Percentiles rank a stretch among this genome's conserved stretches.
Conservation (phyloP, 192 early-diverging fungal species). For the Coemansia sp. region DNA sequence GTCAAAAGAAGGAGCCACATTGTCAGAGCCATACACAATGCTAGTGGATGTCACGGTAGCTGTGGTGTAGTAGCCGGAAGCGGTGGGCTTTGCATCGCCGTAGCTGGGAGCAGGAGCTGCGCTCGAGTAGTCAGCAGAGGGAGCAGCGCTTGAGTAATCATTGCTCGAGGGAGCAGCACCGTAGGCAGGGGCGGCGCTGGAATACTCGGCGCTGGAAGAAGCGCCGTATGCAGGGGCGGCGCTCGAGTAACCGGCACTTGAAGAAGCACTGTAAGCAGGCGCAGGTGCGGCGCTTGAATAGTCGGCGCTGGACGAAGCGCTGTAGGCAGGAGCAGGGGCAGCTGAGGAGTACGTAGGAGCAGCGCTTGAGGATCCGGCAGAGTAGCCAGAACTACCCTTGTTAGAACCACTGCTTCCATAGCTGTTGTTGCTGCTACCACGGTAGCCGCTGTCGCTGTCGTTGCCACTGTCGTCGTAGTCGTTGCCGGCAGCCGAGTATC, state of each 20-base stretch:
- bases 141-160: conserved; percentile 2
- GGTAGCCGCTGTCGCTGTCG: not conserved
- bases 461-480: not conserved
- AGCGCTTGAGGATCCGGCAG: not conserved
- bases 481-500: not conserved
- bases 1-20: conserved; percentile 1
- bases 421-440: not conserved
- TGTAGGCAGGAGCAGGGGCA: conserved; percentile 16
- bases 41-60: conserved; percentile 25
- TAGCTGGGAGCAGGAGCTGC: conserved; percentile 11
- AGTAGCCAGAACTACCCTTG: conserved; percentile 10
- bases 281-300: conserved; percentile 1
- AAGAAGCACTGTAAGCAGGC: not conserved
- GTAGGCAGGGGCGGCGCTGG: conserved; percentile 3
- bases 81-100: conserved; percentile 10
- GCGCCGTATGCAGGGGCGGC: conserved; percentile 8
- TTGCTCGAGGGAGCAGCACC: not conserved
- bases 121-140: not conserved
- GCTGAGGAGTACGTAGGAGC: not conserved
- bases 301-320: conserved; percentile 1
- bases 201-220: conserved; percentile 1
- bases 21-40: conserved; percentile 24
- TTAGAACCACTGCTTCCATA: not conserved
- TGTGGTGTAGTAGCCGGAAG: conserved; percentile 20
- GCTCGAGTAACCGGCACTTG: conserved; percentile 1